Evolutionary conservation across 2,329 filamentous ascomycete genomes (phyloP), one percentile per base, ranked within the genome.

Genomic region (Gnomoniopsis sp.): DNA sequence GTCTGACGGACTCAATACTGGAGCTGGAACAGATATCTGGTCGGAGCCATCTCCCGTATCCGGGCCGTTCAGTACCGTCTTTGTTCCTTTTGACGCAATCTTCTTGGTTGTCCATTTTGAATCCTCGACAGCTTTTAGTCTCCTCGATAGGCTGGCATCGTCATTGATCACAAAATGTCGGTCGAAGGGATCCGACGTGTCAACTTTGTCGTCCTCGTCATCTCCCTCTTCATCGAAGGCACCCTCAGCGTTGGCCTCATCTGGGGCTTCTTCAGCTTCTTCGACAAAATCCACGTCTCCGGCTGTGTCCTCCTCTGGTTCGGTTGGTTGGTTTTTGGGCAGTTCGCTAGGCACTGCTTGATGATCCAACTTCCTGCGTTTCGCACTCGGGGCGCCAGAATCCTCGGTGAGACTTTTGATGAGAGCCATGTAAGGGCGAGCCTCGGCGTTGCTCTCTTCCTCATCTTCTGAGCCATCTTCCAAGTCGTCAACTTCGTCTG

Each of bases 131-230:
- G 78, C 76, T 55, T 77, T 75, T 8, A 88, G 67, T n/a, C 76
- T 82, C 64, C 75, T 74, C 1, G 80, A 75, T 8, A 91, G 74
- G 46, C 81, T 73, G 6, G 80, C 78, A 51, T 89, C 83, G 49
- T 93, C 82, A 0, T 87, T 85, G 46, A 79, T 79, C 36, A 85
- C 84, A 70, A 96, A 96, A 73, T 97, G 93, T 8, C 78, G 75
- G 63, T 95, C 89, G 68, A 96, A 97, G 0, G 91, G 88, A 70
- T 96, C 90, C 6, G 71, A 69, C 1, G 72, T 63, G 59, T 74
- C 74, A 6, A 66, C 74, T 12, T 22, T 74, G 30, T 76, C 71
- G 63, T 85, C 78, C 50, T 81, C 78, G 15, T 82, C 78, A 7
- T 50, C 59, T 19, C 56, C 44, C 15, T 41, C 26, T 22, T 54